Evolutionary conservation across 148 eudicot species (phyloP).

Genomic region (Rhododendron vialii): DNA sequence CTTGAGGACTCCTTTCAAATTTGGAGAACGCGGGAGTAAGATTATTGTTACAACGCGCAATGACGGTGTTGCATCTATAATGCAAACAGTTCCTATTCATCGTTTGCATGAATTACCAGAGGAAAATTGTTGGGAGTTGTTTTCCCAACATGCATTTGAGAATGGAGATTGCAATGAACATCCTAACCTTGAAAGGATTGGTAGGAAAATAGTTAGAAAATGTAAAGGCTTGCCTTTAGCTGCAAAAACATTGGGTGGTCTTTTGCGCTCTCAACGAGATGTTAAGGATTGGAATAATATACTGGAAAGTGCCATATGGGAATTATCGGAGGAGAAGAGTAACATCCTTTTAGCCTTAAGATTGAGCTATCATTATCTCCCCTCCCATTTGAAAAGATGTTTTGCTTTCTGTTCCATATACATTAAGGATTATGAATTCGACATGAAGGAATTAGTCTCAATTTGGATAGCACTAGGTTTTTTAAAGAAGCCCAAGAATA

Average conservation of each 20-base stretch:
- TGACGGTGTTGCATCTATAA: not conserved
- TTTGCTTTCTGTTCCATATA: not conserved
- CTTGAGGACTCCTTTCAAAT: not conserved
- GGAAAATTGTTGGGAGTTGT: constrained; percentile 7
- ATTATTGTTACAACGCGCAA: constrained; percentile 3
- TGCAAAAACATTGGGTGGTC: constrained; percentile 14
- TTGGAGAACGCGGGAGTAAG: not conserved
- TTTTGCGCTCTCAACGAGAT: constrained; percentile 9
- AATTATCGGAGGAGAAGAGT: not conserved
- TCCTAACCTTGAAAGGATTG: not conserved
- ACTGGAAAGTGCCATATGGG: constrained; percentile 18
- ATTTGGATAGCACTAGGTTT: not conserved
- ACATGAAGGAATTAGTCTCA: not conserved
- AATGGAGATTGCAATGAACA: not conserved
- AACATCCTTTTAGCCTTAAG: constrained; percentile 15
- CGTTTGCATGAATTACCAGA: not conserved
- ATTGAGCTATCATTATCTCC: constrained; percentile 6
- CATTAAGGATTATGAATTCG: not conserved
- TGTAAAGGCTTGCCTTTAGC: constrained; percentile 40
- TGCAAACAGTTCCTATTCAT: not conserved
- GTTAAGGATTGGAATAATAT: constrained; percentile 18
- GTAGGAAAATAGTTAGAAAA: constrained; percentile 14
- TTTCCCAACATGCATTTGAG: not conserved
- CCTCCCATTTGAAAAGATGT: not conserved
- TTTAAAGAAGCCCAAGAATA: not conserved